Evolutionary conservation across 306 rosid species (phyloP).

Genomic region (Prunus campanulata): DNA sequence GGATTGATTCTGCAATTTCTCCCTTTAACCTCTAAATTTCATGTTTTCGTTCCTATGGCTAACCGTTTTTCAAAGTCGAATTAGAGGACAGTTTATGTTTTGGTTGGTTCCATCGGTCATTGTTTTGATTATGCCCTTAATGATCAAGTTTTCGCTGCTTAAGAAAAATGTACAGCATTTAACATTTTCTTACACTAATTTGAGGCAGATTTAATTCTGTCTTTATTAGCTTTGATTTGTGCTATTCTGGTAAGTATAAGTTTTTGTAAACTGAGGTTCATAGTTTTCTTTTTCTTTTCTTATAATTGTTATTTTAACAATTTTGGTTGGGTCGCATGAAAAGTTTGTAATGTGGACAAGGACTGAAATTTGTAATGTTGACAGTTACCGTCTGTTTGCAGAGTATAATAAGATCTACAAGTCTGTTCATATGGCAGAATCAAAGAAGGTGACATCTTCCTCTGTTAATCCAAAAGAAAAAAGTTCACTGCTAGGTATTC

Average conservation of each 20-base stretch:
- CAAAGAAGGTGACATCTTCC: constrained; percentile 53
- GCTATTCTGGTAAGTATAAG: neutral
- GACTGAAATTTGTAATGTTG: constrained; percentile 16
- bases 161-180: neutral
- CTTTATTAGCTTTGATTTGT: neutral
- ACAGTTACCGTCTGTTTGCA: constrained; percentile 23
- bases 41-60: neutral
- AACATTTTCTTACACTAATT: neutral
- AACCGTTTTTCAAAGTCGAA: neutral
- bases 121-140: neutral
- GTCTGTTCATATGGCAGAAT: constrained; percentile 56
- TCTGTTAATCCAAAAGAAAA: constrained; percentile 49
- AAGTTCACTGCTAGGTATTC: constrained; percentile 54
- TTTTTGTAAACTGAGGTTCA: neutral
- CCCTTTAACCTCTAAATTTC: neutral
- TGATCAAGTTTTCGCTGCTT: neutral
- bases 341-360: neutral
- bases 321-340: constrained; percentile 12
- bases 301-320: too few species aligned
- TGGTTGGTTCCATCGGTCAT: neutral
- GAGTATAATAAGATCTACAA: constrained; percentile 14
- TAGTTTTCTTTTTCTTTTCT: neutral
- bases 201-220: neutral
- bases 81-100: neutral
- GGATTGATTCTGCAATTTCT: neutral